phyloP scores from a whole-genome alignment of 192 early-diverging fungal species.

The Coemansia sp. region DNA sequence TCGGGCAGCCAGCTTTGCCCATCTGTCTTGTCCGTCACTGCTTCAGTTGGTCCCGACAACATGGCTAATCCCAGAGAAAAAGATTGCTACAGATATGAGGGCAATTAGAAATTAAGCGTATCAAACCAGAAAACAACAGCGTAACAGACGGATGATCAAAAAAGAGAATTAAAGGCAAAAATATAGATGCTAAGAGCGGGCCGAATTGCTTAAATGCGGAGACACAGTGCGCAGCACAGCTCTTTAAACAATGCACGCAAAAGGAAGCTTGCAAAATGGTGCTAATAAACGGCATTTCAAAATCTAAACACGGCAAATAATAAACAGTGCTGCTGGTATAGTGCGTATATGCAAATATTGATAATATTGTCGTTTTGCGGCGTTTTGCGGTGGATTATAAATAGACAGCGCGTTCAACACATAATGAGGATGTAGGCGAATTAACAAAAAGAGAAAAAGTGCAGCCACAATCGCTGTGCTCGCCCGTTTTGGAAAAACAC shows the following conservation, averaged over 20 bases:
- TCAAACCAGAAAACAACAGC: not conserved
- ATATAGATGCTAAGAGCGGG: not conserved
- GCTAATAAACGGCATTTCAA: not conserved
- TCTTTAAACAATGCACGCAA: not conserved
- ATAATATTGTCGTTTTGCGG: not conserved
- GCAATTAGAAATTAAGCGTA: not conserved
- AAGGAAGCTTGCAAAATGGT: not conserved
- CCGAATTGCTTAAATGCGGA: no score
- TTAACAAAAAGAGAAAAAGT: not conserved
- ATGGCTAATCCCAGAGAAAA: not conserved
- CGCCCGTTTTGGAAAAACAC: not conserved
- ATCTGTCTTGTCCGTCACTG: constrained; percentile 8
- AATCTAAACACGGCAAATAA: no score
- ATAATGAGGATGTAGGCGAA: not conserved
- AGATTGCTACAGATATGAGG: no score
- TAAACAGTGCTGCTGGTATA: not conserved
- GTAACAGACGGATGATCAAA: not conserved
- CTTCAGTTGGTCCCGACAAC: constrained; percentile 19
- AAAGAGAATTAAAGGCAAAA: not conserved
- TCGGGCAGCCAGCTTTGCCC: constrained; percentile 41
- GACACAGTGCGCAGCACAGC: not conserved
- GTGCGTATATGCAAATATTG: constrained; percentile 5
- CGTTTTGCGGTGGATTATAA: not conserved
- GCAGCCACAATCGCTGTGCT: not conserved
- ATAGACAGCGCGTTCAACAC: not conserved